Base-by-base conservation (phyloP, 2,329 filamentous ascomycete genomes). In the Zopfia rhizophila region DNA sequence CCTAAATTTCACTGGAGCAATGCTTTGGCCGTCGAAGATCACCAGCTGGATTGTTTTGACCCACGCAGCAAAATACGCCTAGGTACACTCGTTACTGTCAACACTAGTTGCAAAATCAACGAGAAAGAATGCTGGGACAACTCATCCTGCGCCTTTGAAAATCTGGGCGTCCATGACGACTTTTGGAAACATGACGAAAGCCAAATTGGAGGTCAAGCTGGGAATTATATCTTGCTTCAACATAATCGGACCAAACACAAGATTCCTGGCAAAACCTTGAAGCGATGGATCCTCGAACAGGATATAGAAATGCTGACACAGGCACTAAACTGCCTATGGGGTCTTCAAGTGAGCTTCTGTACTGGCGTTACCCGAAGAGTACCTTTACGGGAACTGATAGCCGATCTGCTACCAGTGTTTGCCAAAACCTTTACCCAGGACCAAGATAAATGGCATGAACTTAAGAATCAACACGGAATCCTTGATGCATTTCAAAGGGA, bases 261-360 rank as follows among this genome's bases (percentile, higher is more conserved):
- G 29, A 38, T 29, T 8, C 37, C 45, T 13, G 38, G 41, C 3
- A 31, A 16, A 11, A 48, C 43, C 5, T 11, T 46, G 14, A 49
- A 50, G 16, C 19, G 51, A 12, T 10, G 21, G 16, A 21, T 23
- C 3, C n/a, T 46, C n/a, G 29, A 36, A n/a, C 38, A 43, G 11
- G 33, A 46, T 3, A 36, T 44, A n/a, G 33, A 38, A 4, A 27
- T 17, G 2, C 8, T 43, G 2, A 8, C 53, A 17, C 33, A 30
- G 3, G 39, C 40, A 29, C 22, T 56, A n/a, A 24, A 58, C 11
- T 18, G 16, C 3, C 16, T 38, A 19, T 61, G 51, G 38, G 54
- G 52, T 3, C 43, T 63, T 12, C 58, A 61, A 42, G 39, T 63
- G 5, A 63, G 58, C 47, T 51, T 50, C 31, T 61, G 60, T 31